Conservation (phyloP, 768 basidiomycete genomes). For the Stropharia rugosoannulata region DNA sequence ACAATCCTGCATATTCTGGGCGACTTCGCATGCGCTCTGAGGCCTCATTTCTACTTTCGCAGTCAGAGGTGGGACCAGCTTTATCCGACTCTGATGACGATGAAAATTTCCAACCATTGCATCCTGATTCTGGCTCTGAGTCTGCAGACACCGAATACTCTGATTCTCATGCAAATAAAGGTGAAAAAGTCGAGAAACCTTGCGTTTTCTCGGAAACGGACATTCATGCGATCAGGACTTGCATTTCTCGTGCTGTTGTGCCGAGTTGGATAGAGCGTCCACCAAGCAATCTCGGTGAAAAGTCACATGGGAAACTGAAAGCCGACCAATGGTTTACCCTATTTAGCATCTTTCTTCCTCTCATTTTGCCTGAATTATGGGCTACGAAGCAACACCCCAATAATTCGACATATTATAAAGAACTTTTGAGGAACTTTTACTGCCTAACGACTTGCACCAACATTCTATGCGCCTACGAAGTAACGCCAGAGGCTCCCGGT, state of each 20-base stretch:
- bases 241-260: constrained; percentile 5
- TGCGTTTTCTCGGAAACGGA: constrained; percentile 6
- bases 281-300: constrained; percentile 21
- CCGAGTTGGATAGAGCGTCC: constrained; percentile 19
- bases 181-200: too few relatives aligned
- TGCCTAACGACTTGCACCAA: constrained; percentile 21
- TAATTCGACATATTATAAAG: background rate
- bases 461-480: constrained; percentile 16
- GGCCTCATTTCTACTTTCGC: background rate
- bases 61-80: too few relatives aligned
- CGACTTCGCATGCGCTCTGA: background rate
- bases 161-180: too few relatives aligned
- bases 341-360: constrained; percentile 19
- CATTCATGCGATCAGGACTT: constrained; percentile 6
- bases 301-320: constrained; percentile 21
- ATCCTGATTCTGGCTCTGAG: too few relatives aligned
- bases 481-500: constrained; percentile 7
- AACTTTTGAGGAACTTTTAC: constrained; percentile 19
- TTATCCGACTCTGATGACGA: background rate
- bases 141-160: too few relatives aligned
- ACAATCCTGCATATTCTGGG: background rate
- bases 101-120: background rate
- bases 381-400: background rate
- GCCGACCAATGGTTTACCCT: constrained; percentile 20
- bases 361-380: constrained; percentile 22